Evolutionary conservation across 2,329 filamentous ascomycete species (phyloP).

Genomic region (Epichloe typhina): DNA sequence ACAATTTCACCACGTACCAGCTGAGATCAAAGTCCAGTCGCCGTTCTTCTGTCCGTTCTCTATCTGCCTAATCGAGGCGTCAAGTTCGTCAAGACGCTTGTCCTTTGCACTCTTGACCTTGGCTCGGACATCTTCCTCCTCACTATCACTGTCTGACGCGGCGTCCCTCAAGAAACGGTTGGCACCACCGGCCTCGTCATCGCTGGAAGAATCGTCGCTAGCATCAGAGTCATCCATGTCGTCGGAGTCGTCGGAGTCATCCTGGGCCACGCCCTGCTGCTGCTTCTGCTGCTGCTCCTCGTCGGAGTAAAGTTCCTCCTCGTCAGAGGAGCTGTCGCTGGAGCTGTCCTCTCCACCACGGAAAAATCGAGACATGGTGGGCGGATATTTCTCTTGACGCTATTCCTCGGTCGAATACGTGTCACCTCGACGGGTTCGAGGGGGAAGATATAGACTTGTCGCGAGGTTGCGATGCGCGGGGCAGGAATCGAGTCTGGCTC

Average conservation of each 20-base stretch:
- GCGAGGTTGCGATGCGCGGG: conserved; percentile 20
- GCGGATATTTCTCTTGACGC: conserved; percentile 12
- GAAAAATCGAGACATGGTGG: conserved; percentile 93
- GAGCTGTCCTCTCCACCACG: conserved; percentile 85
- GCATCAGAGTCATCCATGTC: conserved; percentile 36
- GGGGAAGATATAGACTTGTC: conserved; percentile 8
- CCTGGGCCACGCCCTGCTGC: conserved; percentile 26
- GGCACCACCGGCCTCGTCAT: conserved; percentile 58
- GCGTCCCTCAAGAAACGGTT: conserved; percentile 72
- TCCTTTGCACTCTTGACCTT: conserved; percentile 96
- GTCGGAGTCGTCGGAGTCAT: conserved; percentile 24
- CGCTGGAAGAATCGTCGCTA: conserved; percentile 44
- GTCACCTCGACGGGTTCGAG: conserved; percentile 9
- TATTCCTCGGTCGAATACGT: conserved; percentile 4
- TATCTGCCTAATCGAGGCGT: conserved; percentile 77
- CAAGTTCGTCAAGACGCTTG: conserved; percentile 89
- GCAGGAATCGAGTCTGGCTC: conserved; percentile 16
- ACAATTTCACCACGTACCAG: conserved; percentile 44
- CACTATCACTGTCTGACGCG: conserved; percentile 64
- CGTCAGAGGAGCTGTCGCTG: conserved; percentile 87
- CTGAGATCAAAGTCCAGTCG: conserved; percentile 88
- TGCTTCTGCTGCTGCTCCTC: conserved; percentile 21
- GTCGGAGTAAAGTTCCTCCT: conserved; percentile 79
- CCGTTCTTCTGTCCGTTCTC: conserved; percentile 97
- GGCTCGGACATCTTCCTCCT: conserved; percentile 73